Base-by-base conservation (phyloP, 805 yeast genomes). In the Saturnispora gosingensis region DNA sequence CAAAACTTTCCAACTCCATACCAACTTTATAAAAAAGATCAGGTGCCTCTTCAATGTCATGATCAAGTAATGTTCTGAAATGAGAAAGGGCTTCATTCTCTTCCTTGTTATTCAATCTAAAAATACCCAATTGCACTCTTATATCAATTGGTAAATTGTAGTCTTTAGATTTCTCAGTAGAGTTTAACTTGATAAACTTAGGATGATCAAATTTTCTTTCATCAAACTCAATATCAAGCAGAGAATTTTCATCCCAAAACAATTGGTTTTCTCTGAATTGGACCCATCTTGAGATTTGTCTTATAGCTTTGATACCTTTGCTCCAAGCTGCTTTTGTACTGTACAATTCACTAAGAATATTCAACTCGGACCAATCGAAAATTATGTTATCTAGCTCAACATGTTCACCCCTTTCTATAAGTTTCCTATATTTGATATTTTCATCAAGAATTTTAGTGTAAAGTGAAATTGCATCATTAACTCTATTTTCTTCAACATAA, bases 361-460 rank as follows among this genome's bases (percentile, higher is more conserved):
- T 91, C 46, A 91, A 72, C 54, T 87, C 90, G 0, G 95, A 84
- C 95, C 96, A 93, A 46, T 81, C 88, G 64, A 91, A 93, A 22
- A 66, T 65, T 1, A 88, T 75, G 28, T 66, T 66, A 45, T 56
- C 56, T 52, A 68, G 50, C n/a, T 58, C 57, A 3, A 56, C 49
- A 6, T 50, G 43, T n/a, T 61, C 60, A 8, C 61, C 64, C 35
- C 57, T 53, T 39, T 58, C 62, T 3, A 36, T 42, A 7, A 58
- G 20, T 25, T 60, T 58, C 59, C 82, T 66, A 46, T 68, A 59
- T 15, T 63, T 66, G 35, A 77, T 74, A 62, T 87, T 86, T 46
- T 76, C 74, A 38, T 82, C 83, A 49, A 83, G 74, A 10, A 84
- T 73, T 34, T 76, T 77, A 65, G 78, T 72, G 63, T 87, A 88